Base-by-base conservation (phyloP, 768 basidiomycete genomes). In the Phylloporus scabripes region DNA sequence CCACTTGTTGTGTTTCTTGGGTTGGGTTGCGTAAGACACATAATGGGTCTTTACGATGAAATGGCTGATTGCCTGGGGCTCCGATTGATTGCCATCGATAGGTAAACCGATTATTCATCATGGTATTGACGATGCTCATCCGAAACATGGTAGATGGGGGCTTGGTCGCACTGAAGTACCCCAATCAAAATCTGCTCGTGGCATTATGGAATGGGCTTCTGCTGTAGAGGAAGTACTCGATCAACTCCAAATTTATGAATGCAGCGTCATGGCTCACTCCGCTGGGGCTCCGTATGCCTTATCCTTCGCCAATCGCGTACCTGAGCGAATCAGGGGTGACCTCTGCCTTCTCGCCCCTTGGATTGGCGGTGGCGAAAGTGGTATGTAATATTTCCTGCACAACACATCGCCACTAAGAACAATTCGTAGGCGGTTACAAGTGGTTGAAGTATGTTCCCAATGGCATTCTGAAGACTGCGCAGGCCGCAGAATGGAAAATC, bases 401-500 rank as follows among this genome's bases (percentile, higher is more conserved):
- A 40, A 18, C 26, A 23, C 28, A 18, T 50, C 40, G 50, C 36
- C 45, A 17, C 50, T 63, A 49, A 64, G 28, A 42, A 32, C 46
- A 33, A 50, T 21, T 26, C 42, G 9, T 54, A 88, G 87, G 78
- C 60, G 85, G 90, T 14, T 97, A 96, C 71, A 93, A 87, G 62
- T 97, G 93, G 92, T 77, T 99, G 45, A 95, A 93, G 68, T 98
- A 93, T 63, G 88, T 99, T 6, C 95, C 95, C 1, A 90, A 88
- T 52, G 83, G 88, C 24, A 81, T 99, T 33, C 74, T 99, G 54
- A 92, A 89, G 72, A 93, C 93, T 0, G 95, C 93, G 0, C 93
- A 95, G 66, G 90, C 92, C 4, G 95, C 95, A 0, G 95, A 99
- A 62, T 97, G 93, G 93, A 92, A 87, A 66, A 74, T 98, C 39